Base-by-base conservation (phyloP, 192 early-diverging fungal species). In the Gaertneriomyces sp. region DNA sequence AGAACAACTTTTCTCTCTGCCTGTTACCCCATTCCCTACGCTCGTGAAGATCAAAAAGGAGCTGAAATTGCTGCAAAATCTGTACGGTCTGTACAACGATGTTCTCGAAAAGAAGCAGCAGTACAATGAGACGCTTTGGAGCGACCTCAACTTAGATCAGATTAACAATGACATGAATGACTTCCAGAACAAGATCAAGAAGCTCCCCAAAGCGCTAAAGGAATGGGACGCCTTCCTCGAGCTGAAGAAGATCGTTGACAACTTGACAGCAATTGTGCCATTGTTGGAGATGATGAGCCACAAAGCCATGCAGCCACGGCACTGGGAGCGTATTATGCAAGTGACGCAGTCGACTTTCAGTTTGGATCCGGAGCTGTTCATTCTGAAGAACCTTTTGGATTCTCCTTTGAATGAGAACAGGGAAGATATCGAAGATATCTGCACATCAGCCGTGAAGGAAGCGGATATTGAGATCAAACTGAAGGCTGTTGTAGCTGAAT, bases 391-490 rank as follows among this genome's bases (percentile, higher is more conserved):
- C 56, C 70, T 86, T n/a, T 64, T 86, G 19, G 83, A 85, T 66
- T 83, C 83, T 7, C 83, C 85, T 20, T 65, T 86, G 53, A 70
- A 74, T 19, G 76, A 81, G 53, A 64, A 78, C 61, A 58, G 72
- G 63, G 85, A 86, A 61, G 85, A 86, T 66, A 78, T 86, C 70
- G 85, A 86, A 67, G 85, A 86, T 69, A 81, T 86, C 47, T 86
- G 85, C 67, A 83, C 79, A 10, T 74, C 74, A 1, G 85, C 85
- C 12, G 81, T 85, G 38, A 86, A 86, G 60, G 85, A 86, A 74
- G 79, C 83, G 17, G 85, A 86, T 57, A 86, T 86, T 53, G 83
- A 86, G 72, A 68, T 80, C 42, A 86, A 86, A 58, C 70, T 86
- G 10, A 82, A 85, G 75, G 69, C 59, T 17, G 72, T 79, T 6